Base-by-base conservation (phyloP, 352 stramenopile genomes). In the Hyaloperonospora arabidopsidis region DNA sequence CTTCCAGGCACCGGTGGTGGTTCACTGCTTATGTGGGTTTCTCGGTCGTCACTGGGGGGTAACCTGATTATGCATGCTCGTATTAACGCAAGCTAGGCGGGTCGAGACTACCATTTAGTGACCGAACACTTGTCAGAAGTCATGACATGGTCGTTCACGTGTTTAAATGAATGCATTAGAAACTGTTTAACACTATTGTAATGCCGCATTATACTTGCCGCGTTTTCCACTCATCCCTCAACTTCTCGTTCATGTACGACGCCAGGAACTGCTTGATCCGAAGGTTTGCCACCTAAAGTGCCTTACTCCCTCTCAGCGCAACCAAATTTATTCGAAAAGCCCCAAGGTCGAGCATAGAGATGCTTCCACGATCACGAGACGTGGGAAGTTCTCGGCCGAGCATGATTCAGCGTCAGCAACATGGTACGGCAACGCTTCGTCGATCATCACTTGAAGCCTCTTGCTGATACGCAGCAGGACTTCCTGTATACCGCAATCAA, bases 351-450 rank as follows among this genome's bases (percentile, higher is more conserved):
- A 76, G 17, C 49, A 47, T 19, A 84, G 52, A 23, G 67, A 65
- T 39, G 69, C 74, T 60, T 84, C 67, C 29, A 84, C 49, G 19
- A 84, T 67, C 43, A 78, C 63, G n/a, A 82, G 49, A 23, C 75
- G 71, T 12, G 57, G 53, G 28, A 67, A 45, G 11, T 59, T 57
- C 2, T 62, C 48, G 45, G 55, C 32, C 12, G 39, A 49, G 14
- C 45, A 25, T 14, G 29, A 40, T 5, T 49, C 55, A 25, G 1
- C 14, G 17, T 45, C 25, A 18, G 40, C 28, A 44, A 55, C 40
- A 15, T 57, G 41, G 0, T 34, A 6, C 17, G 50, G 46, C 17
- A 35, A 39, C 23, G 57, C 45, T 21, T 78, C 70, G 35, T 65
- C 43, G 10, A 70, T 72, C 18, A 61, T 70, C 14, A 59, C 29